Percentiles rank a stretch among this genome's conserved stretches.
Evolutionary conservation across 2,329 filamentous ascomycete species (phyloP).

Genomic region (Pseudocercospora vitis): DNA sequence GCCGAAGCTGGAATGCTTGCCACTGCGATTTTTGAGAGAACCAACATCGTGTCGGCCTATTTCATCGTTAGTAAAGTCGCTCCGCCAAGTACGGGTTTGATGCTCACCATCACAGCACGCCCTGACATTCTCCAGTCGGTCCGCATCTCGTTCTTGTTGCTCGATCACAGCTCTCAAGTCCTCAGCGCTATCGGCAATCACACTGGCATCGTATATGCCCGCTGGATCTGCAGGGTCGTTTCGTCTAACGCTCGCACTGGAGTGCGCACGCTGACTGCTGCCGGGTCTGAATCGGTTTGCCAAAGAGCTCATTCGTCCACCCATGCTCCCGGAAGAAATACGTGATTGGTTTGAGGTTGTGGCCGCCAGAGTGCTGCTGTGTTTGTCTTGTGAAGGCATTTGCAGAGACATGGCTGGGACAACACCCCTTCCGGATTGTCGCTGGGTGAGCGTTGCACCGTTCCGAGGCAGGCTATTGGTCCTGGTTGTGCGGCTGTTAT

Average conservation of each 20-base stretch:
- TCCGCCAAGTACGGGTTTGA: background rate
- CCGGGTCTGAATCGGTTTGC: slow-evolving; percentile 28
- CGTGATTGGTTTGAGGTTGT: slow-evolving; percentile 21
- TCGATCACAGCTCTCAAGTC: slow-evolving; percentile 79
- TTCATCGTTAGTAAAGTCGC: background rate
- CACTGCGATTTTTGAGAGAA: slow-evolving; percentile 39
- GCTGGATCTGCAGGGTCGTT: slow-evolving; percentile 28
- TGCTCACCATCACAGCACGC: slow-evolving; percentile 93
- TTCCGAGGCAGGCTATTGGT: slow-evolving; percentile 59
- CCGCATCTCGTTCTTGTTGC: slow-evolving; percentile 70
- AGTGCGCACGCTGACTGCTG: slow-evolving; percentile 27
- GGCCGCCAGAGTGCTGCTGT: slow-evolving; percentile 5
- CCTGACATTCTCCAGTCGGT: slow-evolving; percentile 88
- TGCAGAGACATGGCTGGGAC: slow-evolving; percentile 7
- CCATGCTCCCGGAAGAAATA: slow-evolving; percentile 35
- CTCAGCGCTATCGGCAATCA: slow-evolving; percentile 67
- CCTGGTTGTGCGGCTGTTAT: slow-evolving; percentile 58
- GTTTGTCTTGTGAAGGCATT: slow-evolving; percentile 11
- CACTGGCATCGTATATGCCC: slow-evolving; percentile 54
- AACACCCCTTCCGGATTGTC: background rate
- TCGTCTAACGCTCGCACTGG: slow-evolving; percentile 20
- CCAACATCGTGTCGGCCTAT: slow-evolving; percentile 55
- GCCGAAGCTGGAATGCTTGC: slow-evolving; percentile 14
- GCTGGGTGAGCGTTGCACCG: slow-evolving; percentile 23
- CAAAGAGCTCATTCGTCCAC: slow-evolving; percentile 43